Percentiles rank a stretch among this genome's conserved stretches.
Evolutionary conservation across 2,329 filamentous ascomycete genomes (phyloP).

Genomic region (Aspergillus ibericus): DNA sequence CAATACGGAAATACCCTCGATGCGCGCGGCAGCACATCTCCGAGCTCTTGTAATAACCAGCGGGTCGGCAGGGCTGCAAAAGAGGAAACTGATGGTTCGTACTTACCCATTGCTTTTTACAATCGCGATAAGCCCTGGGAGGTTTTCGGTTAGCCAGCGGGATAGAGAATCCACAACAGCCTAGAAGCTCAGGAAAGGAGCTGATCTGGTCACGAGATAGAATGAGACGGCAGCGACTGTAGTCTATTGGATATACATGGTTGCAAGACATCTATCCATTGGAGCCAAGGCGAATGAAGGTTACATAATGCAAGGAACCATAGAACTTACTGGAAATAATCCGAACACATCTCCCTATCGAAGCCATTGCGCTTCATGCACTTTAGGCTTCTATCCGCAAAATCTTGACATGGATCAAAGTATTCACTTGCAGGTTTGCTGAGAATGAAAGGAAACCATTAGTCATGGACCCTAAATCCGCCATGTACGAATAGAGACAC

Average conservation of each 20-base stretch:
- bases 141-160: slow-evolving; percentile 8
- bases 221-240: background rate
- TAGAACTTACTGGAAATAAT: slow-evolving; percentile 84
- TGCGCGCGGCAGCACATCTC: background rate
- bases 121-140: slow-evolving; percentile 81
- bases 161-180: background rate
- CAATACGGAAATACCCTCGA: background rate
- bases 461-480: background rate
- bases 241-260: background rate
- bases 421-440: slow-evolving; percentile 89
- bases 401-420: slow-evolving; percentile 94
- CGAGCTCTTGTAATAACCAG: background rate
- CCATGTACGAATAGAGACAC: background rate
- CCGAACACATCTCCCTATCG: slow-evolving; percentile 83
- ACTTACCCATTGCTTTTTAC: slow-evolving; percentile 90
- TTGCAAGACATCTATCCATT: background rate
- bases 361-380: slow-evolving; percentile 87
- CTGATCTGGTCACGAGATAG: background rate
- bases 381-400: slow-evolving; percentile 77
- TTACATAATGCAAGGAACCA: too few species aligned
- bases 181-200: background rate
- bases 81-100: background rate
- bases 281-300: background rate
- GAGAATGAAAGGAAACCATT: background rate
- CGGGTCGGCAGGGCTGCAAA: background rate